phyloP scores from a whole-genome alignment of 306 rosid species.

The Casuarina equisetifolia region DNA sequence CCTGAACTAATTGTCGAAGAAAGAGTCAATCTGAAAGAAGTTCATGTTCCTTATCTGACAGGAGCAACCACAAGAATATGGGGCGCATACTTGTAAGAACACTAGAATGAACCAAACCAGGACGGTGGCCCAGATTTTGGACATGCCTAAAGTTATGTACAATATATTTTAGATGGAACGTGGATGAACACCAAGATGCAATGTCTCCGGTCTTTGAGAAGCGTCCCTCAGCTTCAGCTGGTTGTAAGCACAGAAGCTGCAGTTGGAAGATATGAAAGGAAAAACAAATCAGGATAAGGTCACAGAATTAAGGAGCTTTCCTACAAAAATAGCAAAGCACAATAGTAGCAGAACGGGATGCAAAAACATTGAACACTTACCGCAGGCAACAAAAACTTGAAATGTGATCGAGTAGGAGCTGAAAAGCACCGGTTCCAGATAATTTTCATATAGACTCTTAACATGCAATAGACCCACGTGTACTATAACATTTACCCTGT shows the following conservation, averaged over 20 bases:
- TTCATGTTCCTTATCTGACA: neutral
- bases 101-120: neutral
- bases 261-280: neutral
- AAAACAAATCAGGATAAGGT: neutral
- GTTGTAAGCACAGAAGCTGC: neutral
- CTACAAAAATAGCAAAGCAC: neutral
- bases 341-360: constrained; percentile 1
- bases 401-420: constrained; percentile 14
- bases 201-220: neutral
- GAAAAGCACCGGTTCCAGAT: neutral
- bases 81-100: neutral
- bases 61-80: neutral
- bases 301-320: neutral
- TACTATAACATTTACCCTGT: constrained; percentile 24
- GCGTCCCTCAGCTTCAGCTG: too few relatives aligned
- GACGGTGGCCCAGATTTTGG: neutral
- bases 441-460: constrained; percentile 21
- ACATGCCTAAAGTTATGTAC: neutral
- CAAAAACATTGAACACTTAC: constrained; percentile 7
- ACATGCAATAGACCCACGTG: constrained; percentile 13
- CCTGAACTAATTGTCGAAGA: neutral
- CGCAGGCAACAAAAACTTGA: constrained; percentile 16
- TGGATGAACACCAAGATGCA: neutral
- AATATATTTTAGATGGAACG: neutral
- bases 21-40: neutral